These are phyloP conservation scores for Mycena maculata DNA, from an alignment of 768 basidiomycete genomes.

Conservation along the genomic window DNA sequence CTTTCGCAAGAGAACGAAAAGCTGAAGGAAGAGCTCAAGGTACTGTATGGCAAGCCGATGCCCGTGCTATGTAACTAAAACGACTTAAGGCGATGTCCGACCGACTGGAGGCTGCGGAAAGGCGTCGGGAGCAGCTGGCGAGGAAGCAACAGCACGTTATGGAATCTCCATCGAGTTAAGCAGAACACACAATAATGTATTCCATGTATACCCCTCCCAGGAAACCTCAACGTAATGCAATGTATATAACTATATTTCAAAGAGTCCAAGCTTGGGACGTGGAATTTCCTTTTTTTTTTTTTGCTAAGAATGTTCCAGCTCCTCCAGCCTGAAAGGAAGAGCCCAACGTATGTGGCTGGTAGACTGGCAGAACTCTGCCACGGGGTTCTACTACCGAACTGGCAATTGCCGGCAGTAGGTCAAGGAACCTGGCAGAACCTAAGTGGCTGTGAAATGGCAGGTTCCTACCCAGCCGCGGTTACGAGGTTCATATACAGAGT, in stretches of 20 bases:
- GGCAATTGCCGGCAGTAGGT: no score
- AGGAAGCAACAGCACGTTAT: conserved; percentile 48
- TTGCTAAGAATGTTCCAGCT: no score
- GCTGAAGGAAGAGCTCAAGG: conserved; percentile 74
- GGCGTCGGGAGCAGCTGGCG: conserved; percentile 62
- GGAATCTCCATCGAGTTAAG: conserved; percentile 44
- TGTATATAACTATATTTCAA: conserved; percentile 22
- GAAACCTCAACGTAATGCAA: conserved; percentile 2
- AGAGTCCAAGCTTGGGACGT: background rate
- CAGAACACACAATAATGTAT: conserved; percentile 18
- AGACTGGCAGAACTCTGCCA: no score
- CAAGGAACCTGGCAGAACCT: no score
- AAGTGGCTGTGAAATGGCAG: no score
- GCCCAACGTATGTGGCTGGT: no score
- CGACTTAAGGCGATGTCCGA: conserved; percentile 68
- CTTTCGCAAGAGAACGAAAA: conserved; percentile 84
- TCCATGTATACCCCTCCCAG: conserved; percentile 2
- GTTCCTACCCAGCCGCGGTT: no score
- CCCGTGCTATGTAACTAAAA: conserved; percentile 8
- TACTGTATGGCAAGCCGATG: conserved; percentile 10
- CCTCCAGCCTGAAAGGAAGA: no score
- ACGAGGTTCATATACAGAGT: no score
- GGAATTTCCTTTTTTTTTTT: no score
- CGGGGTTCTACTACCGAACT: no score
- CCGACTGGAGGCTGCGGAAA: conserved; percentile 79